Evolutionary conservation across 768 basidiomycete genomes (phyloP), one percentile per base, ranked within the genome.

Genomic region (Jaapia argillacea): DNA sequence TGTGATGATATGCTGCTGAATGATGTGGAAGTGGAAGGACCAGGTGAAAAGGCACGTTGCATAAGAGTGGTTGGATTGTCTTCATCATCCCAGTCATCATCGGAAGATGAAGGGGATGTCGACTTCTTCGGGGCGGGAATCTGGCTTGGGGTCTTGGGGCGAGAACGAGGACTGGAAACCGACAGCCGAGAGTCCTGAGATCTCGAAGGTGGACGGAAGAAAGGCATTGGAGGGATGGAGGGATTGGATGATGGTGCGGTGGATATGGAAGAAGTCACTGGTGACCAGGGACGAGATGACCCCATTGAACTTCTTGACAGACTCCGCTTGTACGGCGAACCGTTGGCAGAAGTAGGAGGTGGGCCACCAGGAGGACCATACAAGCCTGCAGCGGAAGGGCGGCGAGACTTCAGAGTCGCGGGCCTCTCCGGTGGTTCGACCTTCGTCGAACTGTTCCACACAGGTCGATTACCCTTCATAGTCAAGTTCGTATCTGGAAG

Each of bases 371-470:
- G n/a, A n/a, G 26, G 40, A 36, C 40, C 42, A 40, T 6, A 36
- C 47, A 31, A 33, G 28, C 28, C 28, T 10, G 28, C 28, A 33
- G 28, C 39, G 49, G 48, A 48, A 46, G 43, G 68, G 23, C 74
- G 69, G 25, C 69, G 61, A 24, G 64, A 66, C 55, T 74, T 79
- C 50, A 73, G 56, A 23, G 70, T 72, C 31, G 52, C 52, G 5
- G 62, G 48, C 24, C 64, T 65, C 40, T 72, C 75, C 21, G 80
- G 81, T 14, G 64, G 50, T 38, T 77, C 67, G n/a, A 90, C 71
- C 53, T 69, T 85, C 1, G 86, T 89, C 4, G 86, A 90, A 49
- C 80, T 72, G 54, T 91, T 91, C 88, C 88, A 91, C 25, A 61
- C 74, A 73, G 25, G 50, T 39, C 45, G 60, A 21, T 58, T 60